A percentile compares a stretch with the other conserved stretches of the same genome.
These are phyloP conservation scores for Hyphopichia buzzinii DNA, from an alignment of 1,139 yeast genomes.

Conservation along the genomic window DNA sequence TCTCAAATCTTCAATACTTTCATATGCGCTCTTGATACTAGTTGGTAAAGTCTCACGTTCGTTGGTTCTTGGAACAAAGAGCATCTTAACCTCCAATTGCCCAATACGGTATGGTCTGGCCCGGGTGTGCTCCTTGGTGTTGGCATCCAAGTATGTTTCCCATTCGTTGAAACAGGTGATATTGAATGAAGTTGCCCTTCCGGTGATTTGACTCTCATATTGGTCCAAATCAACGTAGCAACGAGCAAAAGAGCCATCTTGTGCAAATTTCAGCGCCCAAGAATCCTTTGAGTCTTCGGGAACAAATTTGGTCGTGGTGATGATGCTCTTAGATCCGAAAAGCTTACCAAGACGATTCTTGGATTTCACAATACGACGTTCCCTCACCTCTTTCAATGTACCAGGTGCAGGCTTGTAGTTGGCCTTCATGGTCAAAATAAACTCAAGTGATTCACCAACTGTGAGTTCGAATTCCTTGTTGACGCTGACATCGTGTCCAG, in stretches of 20 bases:
- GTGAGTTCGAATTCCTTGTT: constrained; percentile 85
- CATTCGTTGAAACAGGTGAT: constrained; percentile 79
- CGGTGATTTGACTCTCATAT: constrained; percentile 54
- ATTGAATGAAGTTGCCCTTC: constrained; percentile 50
- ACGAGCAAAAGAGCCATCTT: constrained; percentile 87
- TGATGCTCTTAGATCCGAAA: constrained; percentile 48
- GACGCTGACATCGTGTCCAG: constrained; percentile 41
- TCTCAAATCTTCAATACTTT: constrained; percentile 46
- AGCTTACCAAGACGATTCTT: constrained; percentile 44
- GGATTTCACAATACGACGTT: constrained; percentile 49
- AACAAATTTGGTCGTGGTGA: constrained; percentile 56
- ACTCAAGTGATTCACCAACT: constrained; percentile 62
- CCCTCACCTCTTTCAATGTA: constrained; percentile 56
- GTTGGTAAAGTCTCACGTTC: constrained; percentile 61
- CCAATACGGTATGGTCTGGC: constrained; percentile 64
- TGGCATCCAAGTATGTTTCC: constrained; percentile 46
- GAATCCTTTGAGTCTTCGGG: constrained; percentile 51
- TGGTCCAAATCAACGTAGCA: constrained; percentile 65
- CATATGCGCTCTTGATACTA: constrained; percentile 58
- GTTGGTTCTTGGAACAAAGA: constrained; percentile 64
- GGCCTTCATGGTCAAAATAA: constrained; percentile 73
- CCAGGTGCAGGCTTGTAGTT: constrained; percentile 54
- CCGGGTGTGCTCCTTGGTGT: constrained; percentile 26
- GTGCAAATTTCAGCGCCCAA: constrained; percentile 61
- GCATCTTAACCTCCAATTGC: constrained; percentile 66